A percentile compares a stretch with the other conserved stretches of the same genome.
These are phyloP conservation scores for Penicillium crustosum DNA, from an alignment of 2,329 filamentous ascomycete genomes.

Conservation along the genomic window DNA sequence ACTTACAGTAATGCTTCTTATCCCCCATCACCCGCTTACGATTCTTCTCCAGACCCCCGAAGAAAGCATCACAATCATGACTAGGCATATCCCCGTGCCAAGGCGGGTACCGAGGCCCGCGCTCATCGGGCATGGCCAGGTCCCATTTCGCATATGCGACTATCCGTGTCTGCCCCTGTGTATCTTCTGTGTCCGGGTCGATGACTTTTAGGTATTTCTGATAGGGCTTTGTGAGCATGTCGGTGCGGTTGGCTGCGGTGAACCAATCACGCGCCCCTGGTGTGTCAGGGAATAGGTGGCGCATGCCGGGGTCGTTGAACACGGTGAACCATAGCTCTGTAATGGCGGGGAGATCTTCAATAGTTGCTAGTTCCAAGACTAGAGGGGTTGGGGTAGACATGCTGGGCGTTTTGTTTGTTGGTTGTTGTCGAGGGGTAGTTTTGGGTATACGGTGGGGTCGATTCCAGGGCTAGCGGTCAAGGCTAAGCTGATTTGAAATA, in stretches of 20 bases:
- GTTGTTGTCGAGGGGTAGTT: neutral
- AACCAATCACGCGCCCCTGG: conserved; percentile 30
- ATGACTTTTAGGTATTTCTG: conserved; percentile 31
- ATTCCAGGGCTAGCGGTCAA: neutral
- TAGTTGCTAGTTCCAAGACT: conserved; percentile 17
- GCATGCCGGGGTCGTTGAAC: conserved; percentile 25
- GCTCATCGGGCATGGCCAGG: conserved; percentile 22
- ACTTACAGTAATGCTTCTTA: conserved; percentile 30
- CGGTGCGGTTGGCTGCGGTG: conserved; percentile 20
- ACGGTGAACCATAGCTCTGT: conserved; percentile 27
- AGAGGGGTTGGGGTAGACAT: neutral
- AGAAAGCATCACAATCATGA: conserved; percentile 20
- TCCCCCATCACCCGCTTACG: conserved; percentile 27
- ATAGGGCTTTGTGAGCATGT: conserved; percentile 27
- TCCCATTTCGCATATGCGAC: conserved; percentile 36
- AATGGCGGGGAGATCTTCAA: conserved; percentile 27
- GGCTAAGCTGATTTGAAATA: neutral
- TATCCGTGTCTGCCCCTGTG: conserved; percentile 16
- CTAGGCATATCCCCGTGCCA: conserved; percentile 27
- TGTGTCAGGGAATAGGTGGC: conserved; percentile 29
- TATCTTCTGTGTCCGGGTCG: conserved; percentile 16
- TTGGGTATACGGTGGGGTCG: neutral
- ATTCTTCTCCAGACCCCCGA: conserved; percentile 21
- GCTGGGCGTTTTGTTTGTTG: neutral
- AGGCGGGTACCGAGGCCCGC: conserved; percentile 30